Percentiles rank a stretch among this genome's conserved stretches.
phyloP scores from a whole-genome alignment of 805 yeast species.

The Saturnispora quitensis region DNA sequence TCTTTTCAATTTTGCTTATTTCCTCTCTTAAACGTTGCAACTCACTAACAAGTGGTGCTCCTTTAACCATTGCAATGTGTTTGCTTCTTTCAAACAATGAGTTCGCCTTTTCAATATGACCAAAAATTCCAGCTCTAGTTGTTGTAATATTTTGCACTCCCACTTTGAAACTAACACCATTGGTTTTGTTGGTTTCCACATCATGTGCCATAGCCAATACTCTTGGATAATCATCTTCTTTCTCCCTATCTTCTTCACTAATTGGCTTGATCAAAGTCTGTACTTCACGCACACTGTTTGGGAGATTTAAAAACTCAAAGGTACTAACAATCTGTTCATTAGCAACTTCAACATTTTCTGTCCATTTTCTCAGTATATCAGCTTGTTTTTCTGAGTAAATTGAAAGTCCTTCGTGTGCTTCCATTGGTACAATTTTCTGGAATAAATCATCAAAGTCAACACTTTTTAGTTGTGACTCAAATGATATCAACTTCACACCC shows the following conservation, averaged over 20 bases:
- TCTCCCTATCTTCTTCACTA: conserved; percentile 16
- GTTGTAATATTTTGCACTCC: neutral
- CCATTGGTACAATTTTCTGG: conserved; percentile 72
- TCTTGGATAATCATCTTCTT: conserved; percentile 30
- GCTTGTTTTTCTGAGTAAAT: conserved; percentile 88
- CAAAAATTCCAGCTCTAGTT: neutral
- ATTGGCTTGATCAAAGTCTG: conserved; percentile 25
- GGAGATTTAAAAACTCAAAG: conserved; percentile 71
- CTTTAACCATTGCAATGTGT: conserved; percentile 24
- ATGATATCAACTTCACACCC: conserved; percentile 51
- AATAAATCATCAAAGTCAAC: conserved; percentile 50
- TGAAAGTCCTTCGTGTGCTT: conserved; percentile 80
- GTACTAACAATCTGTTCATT: conserved; percentile 72
- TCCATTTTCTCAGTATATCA: conserved; percentile 57
- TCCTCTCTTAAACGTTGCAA: conserved; percentile 37
- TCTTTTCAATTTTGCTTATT: conserved; percentile 45
- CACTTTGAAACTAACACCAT: neutral
- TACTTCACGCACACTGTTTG: conserved; percentile 50
- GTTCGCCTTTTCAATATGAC: conserved; percentile 5
- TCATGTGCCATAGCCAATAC: conserved; percentile 32
- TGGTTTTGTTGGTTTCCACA: conserved; percentile 13
- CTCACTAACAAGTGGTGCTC: neutral
- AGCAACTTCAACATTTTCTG: conserved; percentile 67
- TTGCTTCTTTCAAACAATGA: conserved; percentile 23
- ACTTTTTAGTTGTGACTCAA: conserved; percentile 41